Evolutionary conservation across 2,329 filamentous ascomycete genomes (phyloP).

Genomic region (Ceratocystis cacaofunesta): DNA sequence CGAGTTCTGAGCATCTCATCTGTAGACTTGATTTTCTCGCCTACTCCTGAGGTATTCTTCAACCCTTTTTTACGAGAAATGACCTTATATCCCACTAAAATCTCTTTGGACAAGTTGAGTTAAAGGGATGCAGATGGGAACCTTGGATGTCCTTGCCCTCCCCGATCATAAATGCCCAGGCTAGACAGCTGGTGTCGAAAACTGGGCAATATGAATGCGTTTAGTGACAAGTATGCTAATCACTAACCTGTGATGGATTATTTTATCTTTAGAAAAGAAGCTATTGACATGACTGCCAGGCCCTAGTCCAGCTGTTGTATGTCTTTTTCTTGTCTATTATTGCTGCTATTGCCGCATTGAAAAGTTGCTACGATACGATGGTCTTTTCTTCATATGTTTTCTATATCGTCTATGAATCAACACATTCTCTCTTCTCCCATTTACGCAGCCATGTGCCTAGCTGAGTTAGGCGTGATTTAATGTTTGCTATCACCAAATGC

Average conservation of each 20-base stretch:
- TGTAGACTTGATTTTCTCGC: not conserved
- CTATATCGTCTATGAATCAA: not conserved
- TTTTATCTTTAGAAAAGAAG: not conserved
- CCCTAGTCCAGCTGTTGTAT: not conserved
- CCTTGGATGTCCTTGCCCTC: not conserved
- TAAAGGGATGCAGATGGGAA: not conserved
- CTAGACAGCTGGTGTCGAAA: not conserved
- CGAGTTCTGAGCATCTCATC: slow-evolving; percentile 32
- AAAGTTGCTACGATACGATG: not conserved
- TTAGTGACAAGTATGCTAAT: too few relatives aligned
- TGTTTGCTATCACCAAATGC: too few relatives aligned
- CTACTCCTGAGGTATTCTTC: too few relatives aligned
- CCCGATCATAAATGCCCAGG: not conserved
- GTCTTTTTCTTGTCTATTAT: not conserved
- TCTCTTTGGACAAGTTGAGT: not conserved
- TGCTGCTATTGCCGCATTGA: not conserved
- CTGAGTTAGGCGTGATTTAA: too few relatives aligned
- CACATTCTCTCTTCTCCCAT: not conserved
- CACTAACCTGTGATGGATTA: not conserved
- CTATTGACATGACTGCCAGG: not conserved
- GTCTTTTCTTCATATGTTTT: not conserved
- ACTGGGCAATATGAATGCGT: too few relatives aligned
- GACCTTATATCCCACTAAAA: not conserved
- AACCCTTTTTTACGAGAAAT: not conserved
- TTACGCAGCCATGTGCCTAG: too few relatives aligned